Percentiles rank a stretch among this genome's conserved stretches.
Conservation (phyloP, 148 eudicot species). For the Nepenthes mirabilis region DNA sequence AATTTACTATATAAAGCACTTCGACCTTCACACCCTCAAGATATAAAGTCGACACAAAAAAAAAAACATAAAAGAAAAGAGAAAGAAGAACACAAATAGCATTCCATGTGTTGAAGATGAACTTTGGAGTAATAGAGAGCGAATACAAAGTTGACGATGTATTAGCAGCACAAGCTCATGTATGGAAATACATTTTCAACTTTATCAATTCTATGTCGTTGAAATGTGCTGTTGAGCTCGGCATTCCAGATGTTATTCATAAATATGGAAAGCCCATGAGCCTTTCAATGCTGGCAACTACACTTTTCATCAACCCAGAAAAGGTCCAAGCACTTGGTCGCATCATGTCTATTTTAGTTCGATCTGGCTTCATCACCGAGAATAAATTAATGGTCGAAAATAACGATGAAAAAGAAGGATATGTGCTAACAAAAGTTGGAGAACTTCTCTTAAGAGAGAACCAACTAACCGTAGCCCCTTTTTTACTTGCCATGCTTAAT, state of each 20-base stretch:
- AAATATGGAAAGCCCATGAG: slow-evolving; percentile 21
- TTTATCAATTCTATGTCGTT: slow-evolving; percentile 21
- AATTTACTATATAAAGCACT: no score
- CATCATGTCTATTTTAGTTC: slow-evolving; percentile 17
- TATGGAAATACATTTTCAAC: slow-evolving; percentile 12
- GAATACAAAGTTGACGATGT: slow-evolving; percentile 6
- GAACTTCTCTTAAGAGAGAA: slow-evolving; percentile 15
- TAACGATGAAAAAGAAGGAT: slow-evolving; percentile 3
- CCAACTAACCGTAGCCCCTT: slow-evolving; percentile 8
- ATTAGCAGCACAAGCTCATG: slow-evolving; percentile 17
- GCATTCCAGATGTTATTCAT: slow-evolving; percentile 18
- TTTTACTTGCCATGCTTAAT: slow-evolving; percentile 9
- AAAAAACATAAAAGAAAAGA: no score
- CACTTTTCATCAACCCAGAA: slow-evolving; percentile 9
- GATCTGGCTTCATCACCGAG: slow-evolving; percentile 10
- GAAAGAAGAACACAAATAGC: no score
- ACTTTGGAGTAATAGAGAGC: not conserved
- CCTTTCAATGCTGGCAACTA: slow-evolving; percentile 3
- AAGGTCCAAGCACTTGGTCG: slow-evolving; percentile 7
- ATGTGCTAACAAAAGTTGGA: slow-evolving; percentile 14
- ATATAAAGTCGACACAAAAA: no score
- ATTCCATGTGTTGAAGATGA: no score
- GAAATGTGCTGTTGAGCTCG: slow-evolving; percentile 23
- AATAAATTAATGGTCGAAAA: not conserved
- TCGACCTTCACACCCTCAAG: no score